A percentile compares a stretch with the other conserved stretches of the same genome.
Conservation (phyloP, 768 basidiomycete species). For the Kockovaella imperatae region DNA sequence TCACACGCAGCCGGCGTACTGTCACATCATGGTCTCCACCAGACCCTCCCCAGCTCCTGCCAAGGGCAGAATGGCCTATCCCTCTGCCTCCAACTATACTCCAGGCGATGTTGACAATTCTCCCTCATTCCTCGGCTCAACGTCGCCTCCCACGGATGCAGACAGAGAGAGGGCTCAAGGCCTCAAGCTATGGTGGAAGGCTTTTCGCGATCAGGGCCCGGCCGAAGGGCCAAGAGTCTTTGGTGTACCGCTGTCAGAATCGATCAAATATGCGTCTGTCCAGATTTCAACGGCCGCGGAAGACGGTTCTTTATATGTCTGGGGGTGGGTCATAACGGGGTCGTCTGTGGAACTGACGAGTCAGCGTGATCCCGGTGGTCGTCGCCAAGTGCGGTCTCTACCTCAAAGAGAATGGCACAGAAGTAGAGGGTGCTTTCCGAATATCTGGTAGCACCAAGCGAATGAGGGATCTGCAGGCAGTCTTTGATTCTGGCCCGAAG, state of each 20-base stretch:
- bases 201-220: conserved; percentile 10
- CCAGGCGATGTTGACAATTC: conserved; percentile 27
- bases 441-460: conserved; percentile 91
- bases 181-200: conserved; percentile 41
- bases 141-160: conserved; percentile 21
- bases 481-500: conserved; percentile 80
- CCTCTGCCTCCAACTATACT: conserved; percentile 23
- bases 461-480: conserved; percentile 87
- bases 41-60: conserved; percentile 28
- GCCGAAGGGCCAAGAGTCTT: conserved; percentile 53
- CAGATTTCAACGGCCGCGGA: conserved; percentile 85
- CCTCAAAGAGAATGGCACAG: conserved; percentile 92
- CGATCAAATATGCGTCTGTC: conserved; percentile 76
- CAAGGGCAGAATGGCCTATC: conserved; percentile 29
- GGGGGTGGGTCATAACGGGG: conserved; percentile 34
- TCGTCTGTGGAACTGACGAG: background rate
- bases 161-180: conserved; percentile 24
- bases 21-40: conserved; percentile 29
- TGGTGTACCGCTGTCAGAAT: conserved; percentile 73
- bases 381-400: conserved; percentile 95
- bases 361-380: conserved; percentile 81
- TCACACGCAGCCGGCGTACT: too few species aligned
- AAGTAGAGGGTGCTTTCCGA: conserved; percentile 87
- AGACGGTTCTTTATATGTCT: conserved; percentile 40
- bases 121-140: conserved; percentile 19